These are phyloP conservation scores for Fusarium circinatum DNA, from an alignment of 2,329 filamentous ascomycete species.

Conservation along the genomic window DNA sequence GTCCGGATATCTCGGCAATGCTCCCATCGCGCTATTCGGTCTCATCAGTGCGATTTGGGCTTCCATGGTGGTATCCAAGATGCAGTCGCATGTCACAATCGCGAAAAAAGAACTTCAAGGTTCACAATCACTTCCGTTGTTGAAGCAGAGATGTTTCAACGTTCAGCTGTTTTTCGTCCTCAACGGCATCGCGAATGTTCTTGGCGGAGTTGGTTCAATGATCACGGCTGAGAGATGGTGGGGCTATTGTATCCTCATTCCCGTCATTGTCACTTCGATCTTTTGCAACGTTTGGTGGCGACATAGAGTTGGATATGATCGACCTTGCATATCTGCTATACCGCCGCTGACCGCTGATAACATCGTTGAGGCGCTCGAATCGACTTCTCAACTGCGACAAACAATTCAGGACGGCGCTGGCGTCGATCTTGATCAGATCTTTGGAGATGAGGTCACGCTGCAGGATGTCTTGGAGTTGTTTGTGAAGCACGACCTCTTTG, in stretches of 20 bases:
- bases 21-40: slow-evolving; percentile 59
- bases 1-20: slow-evolving; percentile 66
- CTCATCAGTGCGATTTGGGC: slow-evolving; percentile 62
- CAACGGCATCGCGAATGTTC: slow-evolving; percentile 57
- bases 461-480: slow-evolving; percentile 10
- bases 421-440: not conserved
- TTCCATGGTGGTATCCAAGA: slow-evolving; percentile 53
- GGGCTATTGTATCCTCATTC: slow-evolving; percentile 62
- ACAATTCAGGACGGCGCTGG: slow-evolving; percentile 1
- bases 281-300: slow-evolving; percentile 62
- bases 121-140: slow-evolving; percentile 37
- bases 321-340: slow-evolving; percentile 16
- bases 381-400: slow-evolving; percentile 14
- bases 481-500: slow-evolving; percentile 32
- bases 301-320: slow-evolving; percentile 55
- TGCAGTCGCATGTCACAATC: slow-evolving; percentile 50
- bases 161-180: slow-evolving; percentile 54
- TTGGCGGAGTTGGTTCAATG: slow-evolving; percentile 61
- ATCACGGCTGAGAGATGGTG: slow-evolving; percentile 62
- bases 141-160: slow-evolving; percentile 52
- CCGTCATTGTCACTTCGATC: slow-evolving; percentile 58
- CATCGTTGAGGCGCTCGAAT: slow-evolving; percentile 19
- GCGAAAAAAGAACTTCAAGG: slow-evolving; percentile 41
- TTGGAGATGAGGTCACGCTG: not conserved
- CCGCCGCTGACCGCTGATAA: not conserved